These are phyloP conservation scores for Fonsecaea multimorphosa DNA, from an alignment of 2,329 filamentous ascomycete species.

Conservation along the genomic window DNA sequence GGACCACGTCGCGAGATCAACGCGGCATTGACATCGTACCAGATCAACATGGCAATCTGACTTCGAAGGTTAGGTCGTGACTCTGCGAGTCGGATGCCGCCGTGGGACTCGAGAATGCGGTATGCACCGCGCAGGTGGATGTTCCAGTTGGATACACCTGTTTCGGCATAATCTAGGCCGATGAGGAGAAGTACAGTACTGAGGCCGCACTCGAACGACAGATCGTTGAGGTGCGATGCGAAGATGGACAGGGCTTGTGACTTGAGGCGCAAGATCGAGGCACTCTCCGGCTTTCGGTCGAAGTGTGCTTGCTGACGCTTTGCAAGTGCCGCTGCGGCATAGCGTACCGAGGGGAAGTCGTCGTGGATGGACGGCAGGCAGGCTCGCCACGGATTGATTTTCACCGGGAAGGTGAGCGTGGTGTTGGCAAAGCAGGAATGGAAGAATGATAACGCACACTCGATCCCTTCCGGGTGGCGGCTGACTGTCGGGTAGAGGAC, in stretches of 20 bases:
- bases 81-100: conserved; percentile 32
- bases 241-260: conserved; percentile 30
- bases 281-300: conserved; percentile 23
- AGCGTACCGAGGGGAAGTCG: conserved; percentile 31
- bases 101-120: conserved; percentile 32
- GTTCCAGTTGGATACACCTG: conserved; percentile 32
- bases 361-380: conserved; percentile 30
- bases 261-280: conserved; percentile 31
- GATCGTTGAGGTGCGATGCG: conserved; percentile 27
- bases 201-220: conserved; percentile 32
- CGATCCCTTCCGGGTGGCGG: conserved; percentile 21
- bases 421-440: conserved; percentile 32
- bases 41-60: conserved; percentile 36
- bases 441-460: conserved; percentile 30
- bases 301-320: conserved; percentile 35
- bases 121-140: conserved; percentile 34
- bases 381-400: conserved; percentile 35
- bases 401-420: conserved; percentile 33
- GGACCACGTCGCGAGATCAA: conserved; percentile 33
- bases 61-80: conserved; percentile 28
- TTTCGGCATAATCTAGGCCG: conserved; percentile 33
- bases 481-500: conserved; percentile 19
- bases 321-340: conserved; percentile 31
- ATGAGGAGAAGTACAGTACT: conserved; percentile 32
- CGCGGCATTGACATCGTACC: conserved; percentile 34